These are phyloP conservation scores for Chytridiales sp. DNA, from an alignment of 371 early-diverging fungal genomes.

Conservation along the genomic window DNA sequence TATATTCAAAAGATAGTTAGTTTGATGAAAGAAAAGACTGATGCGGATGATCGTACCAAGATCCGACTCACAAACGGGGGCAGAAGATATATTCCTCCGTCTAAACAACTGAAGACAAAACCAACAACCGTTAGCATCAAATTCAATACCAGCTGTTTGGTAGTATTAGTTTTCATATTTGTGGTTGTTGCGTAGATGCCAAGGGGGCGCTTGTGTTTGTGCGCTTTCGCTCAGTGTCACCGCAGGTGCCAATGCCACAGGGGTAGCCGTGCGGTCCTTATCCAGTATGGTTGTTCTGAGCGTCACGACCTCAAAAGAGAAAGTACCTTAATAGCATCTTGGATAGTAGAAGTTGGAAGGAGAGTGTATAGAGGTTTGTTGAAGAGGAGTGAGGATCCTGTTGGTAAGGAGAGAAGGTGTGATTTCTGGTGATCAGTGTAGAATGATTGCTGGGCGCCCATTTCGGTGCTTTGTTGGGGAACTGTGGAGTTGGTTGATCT, in stretches of 20 bases:
- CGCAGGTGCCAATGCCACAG: neutral
- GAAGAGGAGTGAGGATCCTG: conserved; percentile 17
- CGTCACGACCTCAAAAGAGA: too few relatives aligned
- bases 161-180: too few relatives aligned
- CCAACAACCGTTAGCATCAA: neutral
- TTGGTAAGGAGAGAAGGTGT: conserved; percentile 12
- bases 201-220: neutral
- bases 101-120: conserved; percentile 11
- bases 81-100: conserved; percentile 23
- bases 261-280: neutral
- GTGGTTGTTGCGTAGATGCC: neutral
- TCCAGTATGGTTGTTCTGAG: too few relatives aligned
- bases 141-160: too few relatives aligned
- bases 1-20: neutral
- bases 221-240: neutral
- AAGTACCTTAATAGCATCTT: conserved; percentile 19
- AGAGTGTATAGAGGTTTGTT: conserved; percentile 23
- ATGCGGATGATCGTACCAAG: neutral
- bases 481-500: too few relatives aligned
- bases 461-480: conserved; percentile 10
- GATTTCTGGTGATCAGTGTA: conserved; percentile 9
- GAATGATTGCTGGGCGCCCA: conserved; percentile 20
- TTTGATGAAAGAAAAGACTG: neutral
- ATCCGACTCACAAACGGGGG: conserved; percentile 13
- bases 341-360: conserved; percentile 11